Base-by-base conservation (phyloP, 768 basidiomycete species). In the Leccinum barrowsii region DNA sequence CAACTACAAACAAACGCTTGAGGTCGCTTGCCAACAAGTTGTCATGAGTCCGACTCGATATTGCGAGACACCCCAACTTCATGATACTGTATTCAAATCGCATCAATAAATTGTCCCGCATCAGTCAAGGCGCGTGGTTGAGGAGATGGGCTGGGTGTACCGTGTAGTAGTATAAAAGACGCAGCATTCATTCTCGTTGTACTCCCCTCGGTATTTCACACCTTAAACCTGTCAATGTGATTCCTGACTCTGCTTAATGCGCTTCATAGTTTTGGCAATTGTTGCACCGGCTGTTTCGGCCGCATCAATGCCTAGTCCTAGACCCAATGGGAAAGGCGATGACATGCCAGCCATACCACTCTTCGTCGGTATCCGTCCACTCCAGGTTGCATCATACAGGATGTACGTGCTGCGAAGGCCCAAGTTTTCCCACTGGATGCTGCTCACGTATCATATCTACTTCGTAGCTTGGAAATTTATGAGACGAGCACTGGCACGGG, bases 1-100 rank as follows among this genome's bases (percentile, higher is more conserved):
- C 55, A 68, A 15, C 1, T 1, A 62, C 63, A 71, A 72, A 72
- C 44, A 71, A 35, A 35, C 35, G 35, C 35, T 34, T 13, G 34
- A 34, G 12, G 34, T 34, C 34, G 34, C 12, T 32, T 12, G 32
- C 11, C 11, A 32, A 12, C 32, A 28, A 28, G 28, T 12, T 32
- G 5, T 12, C 32, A 32, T 32, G 28, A 28, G 28, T 34, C 34
- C 34, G 34, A 34, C 34, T 34, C 32, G 32, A 32, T 30, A 30
- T 30, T 30, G 30, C 4, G 30, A 32, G 30, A 32, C 30, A 11
- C 30, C 32, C 32, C 11, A 32, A 32, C 32, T 32, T 32, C 32
- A 12, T 30, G 28, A 10, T 32, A 32, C 12, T 32, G 11, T 12
- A 32, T 32, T 32, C 32, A 32, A 32, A 32, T 12, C 11, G 32